phyloP scores from a whole-genome alignment of 106 monocot species.

The Dactylorhiza incarnata region DNA sequence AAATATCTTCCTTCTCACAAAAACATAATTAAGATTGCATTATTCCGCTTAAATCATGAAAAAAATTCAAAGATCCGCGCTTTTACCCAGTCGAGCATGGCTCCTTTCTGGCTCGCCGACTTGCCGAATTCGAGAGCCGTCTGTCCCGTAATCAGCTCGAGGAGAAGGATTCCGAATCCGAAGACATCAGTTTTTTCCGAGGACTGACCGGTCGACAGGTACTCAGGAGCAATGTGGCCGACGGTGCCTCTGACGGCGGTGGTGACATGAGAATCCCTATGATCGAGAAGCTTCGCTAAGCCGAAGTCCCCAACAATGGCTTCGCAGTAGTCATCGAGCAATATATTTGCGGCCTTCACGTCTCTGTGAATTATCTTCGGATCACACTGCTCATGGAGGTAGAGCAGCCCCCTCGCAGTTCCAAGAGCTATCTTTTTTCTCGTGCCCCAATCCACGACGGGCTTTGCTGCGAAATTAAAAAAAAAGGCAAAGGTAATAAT shows the following conservation, averaged over 20 bases:
- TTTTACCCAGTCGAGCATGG: conserved; percentile 29
- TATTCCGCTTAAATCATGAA: no score
- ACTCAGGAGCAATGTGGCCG: conserved; percentile 27
- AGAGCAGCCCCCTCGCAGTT: conserved; percentile 22
- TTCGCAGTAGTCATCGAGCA: conserved; percentile 24
- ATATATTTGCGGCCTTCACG: conserved; percentile 25
- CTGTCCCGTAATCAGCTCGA: conserved; percentile 19
- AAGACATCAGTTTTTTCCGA: conserved; percentile 29
- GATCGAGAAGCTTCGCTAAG: conserved; percentile 27
- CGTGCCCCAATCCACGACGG: conserved; percentile 16
- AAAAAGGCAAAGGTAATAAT: neutral
- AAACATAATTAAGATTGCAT: no score
- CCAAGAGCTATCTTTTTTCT: conserved; percentile 26
- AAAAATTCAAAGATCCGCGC: neutral
- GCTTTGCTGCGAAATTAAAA: conserved; percentile 13
- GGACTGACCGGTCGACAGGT: conserved; percentile 26
- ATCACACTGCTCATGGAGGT: conserved; percentile 29
- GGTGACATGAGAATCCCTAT: conserved; percentile 21
- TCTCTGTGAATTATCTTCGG: conserved; percentile 29
- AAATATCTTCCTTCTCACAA: neutral
- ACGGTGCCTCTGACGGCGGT: conserved; percentile 25
- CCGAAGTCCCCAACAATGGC: conserved; percentile 29
- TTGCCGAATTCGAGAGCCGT: conserved; percentile 27
- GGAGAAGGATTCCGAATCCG: conserved; percentile 24
- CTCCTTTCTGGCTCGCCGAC: conserved; percentile 25